A percentile compares a stretch with the other conserved stretches of the same genome.
phyloP scores from a whole-genome alignment of 495 filamentous ascomycete species.

The Sphaerosporella brunnea region DNA sequence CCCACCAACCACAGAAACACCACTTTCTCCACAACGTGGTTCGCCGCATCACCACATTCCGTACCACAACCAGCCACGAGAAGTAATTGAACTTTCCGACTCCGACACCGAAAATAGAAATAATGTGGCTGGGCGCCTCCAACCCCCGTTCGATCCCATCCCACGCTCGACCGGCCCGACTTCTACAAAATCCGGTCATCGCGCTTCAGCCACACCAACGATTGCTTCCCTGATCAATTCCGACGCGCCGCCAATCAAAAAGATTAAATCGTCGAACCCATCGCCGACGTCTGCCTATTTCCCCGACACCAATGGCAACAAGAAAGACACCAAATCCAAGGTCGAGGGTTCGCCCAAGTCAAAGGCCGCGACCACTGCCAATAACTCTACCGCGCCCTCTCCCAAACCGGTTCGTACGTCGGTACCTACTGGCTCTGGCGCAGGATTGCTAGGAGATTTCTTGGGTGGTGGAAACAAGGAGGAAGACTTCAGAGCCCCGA shows the following conservation, averaged over 20 bases:
- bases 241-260: conserved; percentile 16
- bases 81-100: conserved; percentile 21
- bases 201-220: conserved; percentile 25
- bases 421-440: conserved; percentile 19
- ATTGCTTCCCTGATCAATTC: conserved; percentile 24
- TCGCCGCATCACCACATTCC: background rate
- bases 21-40: background rate
- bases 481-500: conserved; percentile 40
- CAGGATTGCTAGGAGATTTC: conserved; percentile 19
- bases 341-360: conserved; percentile 20
- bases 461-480: conserved; percentile 11
- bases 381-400: conserved; percentile 20
- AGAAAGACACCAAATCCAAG: background rate
- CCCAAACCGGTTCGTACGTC: conserved; percentile 19
- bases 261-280: conserved; percentile 3
- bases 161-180: conserved; percentile 11
- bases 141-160: conserved; percentile 22
- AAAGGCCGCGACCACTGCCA: conserved; percentile 16
- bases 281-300: conserved; percentile 4
- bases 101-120: conserved; percentile 16
- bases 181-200: conserved; percentile 20
- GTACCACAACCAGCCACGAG: conserved; percentile 7
- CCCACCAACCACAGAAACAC: background rate
- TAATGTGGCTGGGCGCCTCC: conserved; percentile 13
- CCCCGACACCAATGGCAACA: conserved; percentile 21